Base-by-base conservation (phyloP, 768 basidiomycete species). In the Boletus insuetus region DNA sequence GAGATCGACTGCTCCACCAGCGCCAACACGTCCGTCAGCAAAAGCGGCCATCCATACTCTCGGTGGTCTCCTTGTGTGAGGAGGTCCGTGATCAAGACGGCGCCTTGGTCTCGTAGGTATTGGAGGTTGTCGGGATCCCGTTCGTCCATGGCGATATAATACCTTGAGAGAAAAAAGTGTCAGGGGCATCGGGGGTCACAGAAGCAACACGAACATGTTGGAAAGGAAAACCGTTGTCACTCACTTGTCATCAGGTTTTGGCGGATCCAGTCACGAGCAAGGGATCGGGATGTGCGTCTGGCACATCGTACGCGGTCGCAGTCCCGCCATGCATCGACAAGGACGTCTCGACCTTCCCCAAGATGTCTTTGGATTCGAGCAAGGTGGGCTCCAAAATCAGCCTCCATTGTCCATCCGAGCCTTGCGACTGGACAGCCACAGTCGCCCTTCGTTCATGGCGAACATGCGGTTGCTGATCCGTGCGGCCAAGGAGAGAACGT, bases 131-230 rank as follows among this genome's bases (percentile, higher is more conserved):
- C 59, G 0, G 70, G 64, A 51, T 70, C 61, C 31, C 78, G 76
- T 55, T 80, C 79, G 52, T 79, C 78, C 20, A 73, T 76, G n/a
- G 73, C 73, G 10, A 75, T 63, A 49, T 69, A 74, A 41, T 60
- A 75, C 40, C 73, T 74, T 26, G 22, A 22, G 10, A 43, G 16
- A 10, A 26, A 14, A 35, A 6, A 1, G 22, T 24, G 26, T 49
- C 9, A 41, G 37, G n/a, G n/a, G 26, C 16, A 9, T 45, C 42
- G 14, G 24, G 24, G 24, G 14, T 43, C 16, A 4, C 14, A 26
- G 10, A 8, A 1, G 26, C 26, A 26, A 26, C 24, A 26, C 26
- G 34, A 12, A 34, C 34, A 34, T 34, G 32, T 10, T 9, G 13
- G 13, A 12, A 14, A 2, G 13, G 14, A 35, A 4, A 2, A 40